phyloP scores from a whole-genome alignment of 768 basidiomycete species.

The Exsudoporus frostii region DNA sequence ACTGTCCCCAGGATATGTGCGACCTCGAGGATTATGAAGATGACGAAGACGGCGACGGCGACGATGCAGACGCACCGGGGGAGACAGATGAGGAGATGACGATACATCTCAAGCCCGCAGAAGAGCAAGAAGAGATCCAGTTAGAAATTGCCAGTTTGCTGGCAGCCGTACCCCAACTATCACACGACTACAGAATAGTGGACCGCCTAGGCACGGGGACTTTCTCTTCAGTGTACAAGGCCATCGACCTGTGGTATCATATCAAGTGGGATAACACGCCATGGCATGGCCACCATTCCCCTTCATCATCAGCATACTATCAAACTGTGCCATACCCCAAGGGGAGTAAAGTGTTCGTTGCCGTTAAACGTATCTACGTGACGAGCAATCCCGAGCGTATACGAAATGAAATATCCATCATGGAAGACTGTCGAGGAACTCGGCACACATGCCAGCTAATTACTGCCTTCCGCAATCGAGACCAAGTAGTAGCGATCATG shows the following conservation, averaged over 20 bases:
- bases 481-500: constrained; percentile 93
- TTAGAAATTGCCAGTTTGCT: constrained; percentile 75
- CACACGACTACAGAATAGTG: constrained; percentile 68
- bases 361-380: constrained; percentile 95
- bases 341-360: constrained; percentile 71
- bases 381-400: constrained; percentile 93
- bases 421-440: constrained; percentile 81
- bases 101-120: constrained; percentile 50
- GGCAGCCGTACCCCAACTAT: constrained; percentile 61
- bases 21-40: constrained; percentile 34
- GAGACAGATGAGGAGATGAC: constrained; percentile 63
- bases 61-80: constrained; percentile 30
- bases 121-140: constrained; percentile 73
- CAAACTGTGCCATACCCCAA: constrained; percentile 46
- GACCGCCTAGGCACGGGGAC: constrained; percentile 96
- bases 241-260: constrained; percentile 74
- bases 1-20: constrained; percentile 38
- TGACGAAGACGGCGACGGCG: constrained; percentile 36
- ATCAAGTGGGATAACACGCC: constrained; percentile 71
- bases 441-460: constrained; percentile 91
- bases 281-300: constrained; percentile 68
- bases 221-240: constrained; percentile 99
- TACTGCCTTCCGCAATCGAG: constrained; percentile 85
- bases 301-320: constrained; percentile 61
- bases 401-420: constrained; percentile 86